Evolutionary conservation across 2,329 filamentous ascomycete genomes (phyloP), one percentile per base, ranked within the genome.

Genomic region (Ascochyta viciae-villosae): DNA sequence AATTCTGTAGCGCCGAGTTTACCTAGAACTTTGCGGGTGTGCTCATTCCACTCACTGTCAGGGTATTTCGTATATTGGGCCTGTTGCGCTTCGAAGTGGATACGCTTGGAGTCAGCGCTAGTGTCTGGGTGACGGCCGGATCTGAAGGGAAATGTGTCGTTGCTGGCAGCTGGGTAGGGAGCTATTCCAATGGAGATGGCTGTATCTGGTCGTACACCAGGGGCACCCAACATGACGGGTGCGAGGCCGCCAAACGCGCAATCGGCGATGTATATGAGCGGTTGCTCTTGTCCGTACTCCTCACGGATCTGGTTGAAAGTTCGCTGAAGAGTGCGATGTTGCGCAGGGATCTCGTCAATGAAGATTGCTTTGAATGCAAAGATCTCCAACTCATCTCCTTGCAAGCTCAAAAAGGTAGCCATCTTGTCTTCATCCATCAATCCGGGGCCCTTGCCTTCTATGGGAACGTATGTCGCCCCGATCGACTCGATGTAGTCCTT

Each of bases 181-280:
- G 47, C 53, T 3, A 77, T 64, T 38, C 79, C 75, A 23, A 82
- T 67, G n/a, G 73, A 76, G 47, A 83, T 68, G 15, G 72, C 70
- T 70, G 77, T 22, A 69, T 68, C 15, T 51, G 67, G 50, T 55
- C 60, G 59, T 67, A 82, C 9, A 68, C 80, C 62, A 63, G 67
- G 8, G 68, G 80, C 50, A 0, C 80, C 78, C 3, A 51, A 38
- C 37, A 50, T 12, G 34, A 64, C 50, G 0, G 61, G 56, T 1
- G 74, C 54, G 5, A 69, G 54, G 0, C 77, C 80, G 54, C 74
- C 69, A 43, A 74, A 79, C 3, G 73, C 62, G 4, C 70, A 68
- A 59, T 83, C 81, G 26, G 70, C 68, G 26, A 83, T 47, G 22
- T 82, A 65, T n/a, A 83, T 57, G 23, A 83, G 71, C 35, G 78